phyloP scores from a whole-genome alignment of 768 basidiomycete genomes.

The Mycena filopes region DNA sequence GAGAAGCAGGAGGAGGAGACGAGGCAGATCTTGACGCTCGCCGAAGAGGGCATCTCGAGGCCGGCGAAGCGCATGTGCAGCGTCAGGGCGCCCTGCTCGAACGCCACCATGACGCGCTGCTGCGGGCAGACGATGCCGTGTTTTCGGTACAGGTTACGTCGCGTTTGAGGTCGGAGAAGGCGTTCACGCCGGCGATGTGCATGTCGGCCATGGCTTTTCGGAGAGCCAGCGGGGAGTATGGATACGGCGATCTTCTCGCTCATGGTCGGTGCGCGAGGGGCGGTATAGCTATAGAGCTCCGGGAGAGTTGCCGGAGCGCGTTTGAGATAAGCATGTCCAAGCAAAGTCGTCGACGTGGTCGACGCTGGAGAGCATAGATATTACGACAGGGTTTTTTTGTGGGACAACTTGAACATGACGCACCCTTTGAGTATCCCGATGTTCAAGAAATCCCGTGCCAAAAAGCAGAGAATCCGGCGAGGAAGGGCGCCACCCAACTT shows the following conservation, averaged over 20 bases:
- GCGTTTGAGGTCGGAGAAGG: conserved; percentile 18
- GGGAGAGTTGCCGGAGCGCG: conserved; percentile 66
- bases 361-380: conserved; percentile 47
- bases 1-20: conserved; percentile 32
- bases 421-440: conserved; percentile 79
- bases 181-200: conserved; percentile 15
- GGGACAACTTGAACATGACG: conserved; percentile 39
- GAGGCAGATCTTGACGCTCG: conserved; percentile 39
- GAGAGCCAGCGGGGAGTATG: too few relatives aligned
- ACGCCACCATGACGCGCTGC: conserved; percentile 63
- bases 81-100: conserved; percentile 57
- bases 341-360: conserved; percentile 67
- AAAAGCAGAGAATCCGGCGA: conserved; percentile 67
- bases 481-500: conserved; percentile 59
- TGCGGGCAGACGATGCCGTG: conserved; percentile 6
- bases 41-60: conserved; percentile 54
- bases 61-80: conserved; percentile 67
- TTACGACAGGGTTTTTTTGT: not conserved
- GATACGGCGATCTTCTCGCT: too few relatives aligned
- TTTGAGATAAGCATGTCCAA: conserved; percentile 62
- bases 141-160: not conserved
- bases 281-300: conserved; percentile 51
- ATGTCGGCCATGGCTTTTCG: too few relatives aligned
- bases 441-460: conserved; percentile 64
- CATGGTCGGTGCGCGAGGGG: conserved; percentile 31